Conservation (phyloP, 2,329 filamentous ascomycete species). For the Talaromyces sp. region DNA sequence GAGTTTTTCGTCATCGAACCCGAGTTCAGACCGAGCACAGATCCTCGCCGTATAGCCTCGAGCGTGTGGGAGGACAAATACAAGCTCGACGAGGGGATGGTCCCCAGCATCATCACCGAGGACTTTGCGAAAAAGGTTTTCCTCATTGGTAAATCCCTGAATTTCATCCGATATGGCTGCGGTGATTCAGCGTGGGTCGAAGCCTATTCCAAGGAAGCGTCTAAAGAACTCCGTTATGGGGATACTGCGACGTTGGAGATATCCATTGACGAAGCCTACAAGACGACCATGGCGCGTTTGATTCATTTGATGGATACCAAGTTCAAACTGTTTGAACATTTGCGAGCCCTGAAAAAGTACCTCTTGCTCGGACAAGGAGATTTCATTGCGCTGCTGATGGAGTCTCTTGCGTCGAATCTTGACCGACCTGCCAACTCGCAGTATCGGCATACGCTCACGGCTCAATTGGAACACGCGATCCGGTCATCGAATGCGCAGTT, state of each 20-base stretch:
- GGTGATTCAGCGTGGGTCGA: slow-evolving; percentile 94
- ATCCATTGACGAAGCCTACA: slow-evolving; percentile 96
- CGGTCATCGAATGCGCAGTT: slow-evolving; percentile 96
- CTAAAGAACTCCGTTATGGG: slow-evolving; percentile 85
- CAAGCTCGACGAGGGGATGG: slow-evolving; percentile 75
- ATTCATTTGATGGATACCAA: slow-evolving; percentile 92
- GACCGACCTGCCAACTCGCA: slow-evolving; percentile 95
- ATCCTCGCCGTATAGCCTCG: slow-evolving; percentile 55
- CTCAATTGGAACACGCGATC: slow-evolving; percentile 96
- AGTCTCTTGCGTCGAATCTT: slow-evolving; percentile 85
- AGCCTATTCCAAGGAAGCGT: slow-evolving; percentile 85
- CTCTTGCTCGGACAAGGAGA: slow-evolving; percentile 92
- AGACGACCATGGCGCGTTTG: slow-evolving; percentile 92
- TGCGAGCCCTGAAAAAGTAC: slow-evolving; percentile 89
- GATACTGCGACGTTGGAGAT: slow-evolving; percentile 86
- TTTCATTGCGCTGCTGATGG: slow-evolving; percentile 95
- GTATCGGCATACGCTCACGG: slow-evolving; percentile 92
- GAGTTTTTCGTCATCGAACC: slow-evolving; percentile 96
- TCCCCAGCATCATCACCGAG: slow-evolving; percentile 85
- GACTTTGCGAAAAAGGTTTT: slow-evolving; percentile 97
- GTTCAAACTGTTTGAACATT: slow-evolving; percentile 89
- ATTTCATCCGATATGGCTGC: slow-evolving; percentile 96
- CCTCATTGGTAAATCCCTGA: slow-evolving; percentile 93
- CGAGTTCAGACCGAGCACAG: slow-evolving; percentile 48
- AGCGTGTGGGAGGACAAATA: slow-evolving; percentile 99